phyloP scores from a whole-genome alignment of 2,329 filamentous ascomycete species.

The Fusarium haematococcum region DNA sequence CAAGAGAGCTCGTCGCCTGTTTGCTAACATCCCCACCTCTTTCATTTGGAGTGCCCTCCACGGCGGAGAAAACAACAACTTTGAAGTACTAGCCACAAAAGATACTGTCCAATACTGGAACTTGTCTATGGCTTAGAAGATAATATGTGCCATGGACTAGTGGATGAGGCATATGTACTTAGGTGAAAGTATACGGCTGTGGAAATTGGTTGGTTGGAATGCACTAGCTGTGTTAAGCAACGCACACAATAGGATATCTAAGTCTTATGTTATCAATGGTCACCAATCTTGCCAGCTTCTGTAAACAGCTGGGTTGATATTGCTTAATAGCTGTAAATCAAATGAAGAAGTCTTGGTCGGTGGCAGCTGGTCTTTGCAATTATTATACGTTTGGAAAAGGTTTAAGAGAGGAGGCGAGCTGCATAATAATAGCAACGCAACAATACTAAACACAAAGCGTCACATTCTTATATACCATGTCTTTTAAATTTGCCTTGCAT shows the following conservation, averaged over 20 bases:
- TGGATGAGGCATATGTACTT: too few species aligned
- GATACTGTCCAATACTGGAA: background rate
- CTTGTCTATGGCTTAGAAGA: background rate
- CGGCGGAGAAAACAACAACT: background rate
- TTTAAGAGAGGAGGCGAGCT: background rate
- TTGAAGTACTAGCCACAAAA: background rate
- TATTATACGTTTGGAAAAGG: background rate
- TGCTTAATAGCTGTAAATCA: background rate
- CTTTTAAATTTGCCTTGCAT: background rate
- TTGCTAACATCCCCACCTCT: background rate
- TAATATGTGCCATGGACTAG: background rate
- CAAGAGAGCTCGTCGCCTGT: background rate
- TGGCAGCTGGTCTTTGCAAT: background rate
- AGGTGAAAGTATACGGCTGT: background rate
- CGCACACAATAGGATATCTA: background rate
- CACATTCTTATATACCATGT: background rate
- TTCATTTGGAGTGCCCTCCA: background rate
- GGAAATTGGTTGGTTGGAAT: background rate
- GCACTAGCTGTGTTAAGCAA: background rate
- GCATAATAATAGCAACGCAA: background rate
- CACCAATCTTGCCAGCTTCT: background rate
- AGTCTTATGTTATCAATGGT: background rate
- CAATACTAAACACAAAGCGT: background rate
- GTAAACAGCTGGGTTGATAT: background rate
- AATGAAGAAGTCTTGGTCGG: background rate